Conservation (phyloP, 306 rosid genomes). For the Fragaria vesca region DNA sequence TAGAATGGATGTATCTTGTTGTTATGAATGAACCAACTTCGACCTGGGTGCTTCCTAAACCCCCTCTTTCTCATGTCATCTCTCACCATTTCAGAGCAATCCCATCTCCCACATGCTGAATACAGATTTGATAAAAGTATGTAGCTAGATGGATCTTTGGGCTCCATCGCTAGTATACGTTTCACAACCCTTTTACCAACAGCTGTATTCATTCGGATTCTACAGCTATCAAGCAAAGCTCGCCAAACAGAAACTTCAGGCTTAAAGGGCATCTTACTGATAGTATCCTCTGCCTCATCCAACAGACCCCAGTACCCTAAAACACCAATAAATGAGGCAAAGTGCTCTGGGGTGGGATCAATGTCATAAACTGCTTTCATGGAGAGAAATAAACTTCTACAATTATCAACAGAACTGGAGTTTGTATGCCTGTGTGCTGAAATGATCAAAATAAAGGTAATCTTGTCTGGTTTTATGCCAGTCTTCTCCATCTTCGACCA, state of each 20-base stretch:
- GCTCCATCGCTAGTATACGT: constrained; percentile 60
- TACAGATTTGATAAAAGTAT: constrained; percentile 78
- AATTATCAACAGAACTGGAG: constrained; percentile 61
- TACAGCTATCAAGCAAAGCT: constrained; percentile 76
- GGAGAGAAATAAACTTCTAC: constrained; percentile 56
- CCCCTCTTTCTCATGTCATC: constrained; percentile 70
- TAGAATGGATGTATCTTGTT: constrained; percentile 71
- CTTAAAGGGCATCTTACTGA: constrained; percentile 56
- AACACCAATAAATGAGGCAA: constrained; percentile 70
- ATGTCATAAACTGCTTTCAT: constrained; percentile 50
- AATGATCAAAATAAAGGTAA: constrained; percentile 62
- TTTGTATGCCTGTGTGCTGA: constrained; percentile 66
- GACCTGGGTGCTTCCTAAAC: constrained; percentile 69
- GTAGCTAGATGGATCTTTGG: constrained; percentile 65
- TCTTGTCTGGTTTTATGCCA: constrained; percentile 55
- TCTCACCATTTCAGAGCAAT: constrained; percentile 64
- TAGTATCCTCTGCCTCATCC: constrained; percentile 76
- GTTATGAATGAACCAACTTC: constrained; percentile 66
- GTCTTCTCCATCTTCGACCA: constrained; percentile 71
- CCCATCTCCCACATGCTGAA: constrained; percentile 93
- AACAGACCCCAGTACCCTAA: constrained; percentile 81
- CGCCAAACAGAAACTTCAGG: constrained; percentile 72
- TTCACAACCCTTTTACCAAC: constrained; percentile 59
- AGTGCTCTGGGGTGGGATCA: constrained; percentile 62
- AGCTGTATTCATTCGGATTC: constrained; percentile 44